Evolutionary conservation across 495 filamentous ascomycete species (phyloP).

Genomic region (Tuber aestivum): DNA sequence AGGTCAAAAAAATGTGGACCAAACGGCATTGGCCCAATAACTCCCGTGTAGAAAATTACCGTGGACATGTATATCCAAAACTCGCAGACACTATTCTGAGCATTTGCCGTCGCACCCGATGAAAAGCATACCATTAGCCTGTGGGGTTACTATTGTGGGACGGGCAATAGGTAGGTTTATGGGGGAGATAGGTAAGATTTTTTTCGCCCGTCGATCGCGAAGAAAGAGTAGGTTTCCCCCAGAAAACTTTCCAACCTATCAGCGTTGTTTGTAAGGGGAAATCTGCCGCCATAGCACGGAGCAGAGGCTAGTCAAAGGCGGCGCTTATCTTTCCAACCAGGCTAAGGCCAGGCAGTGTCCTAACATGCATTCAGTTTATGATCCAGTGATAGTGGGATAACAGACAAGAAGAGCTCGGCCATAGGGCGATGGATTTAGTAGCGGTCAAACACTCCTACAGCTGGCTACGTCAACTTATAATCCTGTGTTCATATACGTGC

Average conservation of each 20-base stretch:
- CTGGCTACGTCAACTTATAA: background rate
- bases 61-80: too few relatives aligned
- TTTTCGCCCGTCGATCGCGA: background rate
- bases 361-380: background rate
- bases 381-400: background rate
- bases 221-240: background rate
- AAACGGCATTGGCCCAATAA: too few relatives aligned
- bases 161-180: background rate
- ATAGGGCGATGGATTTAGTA: background rate
- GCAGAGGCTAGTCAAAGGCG: background rate
- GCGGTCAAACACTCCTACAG: background rate
- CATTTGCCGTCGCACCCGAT: background rate
- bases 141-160: background rate
- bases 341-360: background rate
- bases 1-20: too few relatives aligned
- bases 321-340: background rate
- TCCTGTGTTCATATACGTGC: background rate
- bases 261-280: background rate
- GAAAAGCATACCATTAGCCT: background rate
- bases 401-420: background rate
- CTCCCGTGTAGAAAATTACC: too few relatives aligned
- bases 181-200: background rate
- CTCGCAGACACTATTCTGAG: background rate
- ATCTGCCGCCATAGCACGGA: background rate
- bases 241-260: background rate